Evolutionary conservation across 192 early-diverging fungal species (phyloP), one percentile per base, ranked within the genome.

Genomic region (Obelidium mucronatum): DNA sequence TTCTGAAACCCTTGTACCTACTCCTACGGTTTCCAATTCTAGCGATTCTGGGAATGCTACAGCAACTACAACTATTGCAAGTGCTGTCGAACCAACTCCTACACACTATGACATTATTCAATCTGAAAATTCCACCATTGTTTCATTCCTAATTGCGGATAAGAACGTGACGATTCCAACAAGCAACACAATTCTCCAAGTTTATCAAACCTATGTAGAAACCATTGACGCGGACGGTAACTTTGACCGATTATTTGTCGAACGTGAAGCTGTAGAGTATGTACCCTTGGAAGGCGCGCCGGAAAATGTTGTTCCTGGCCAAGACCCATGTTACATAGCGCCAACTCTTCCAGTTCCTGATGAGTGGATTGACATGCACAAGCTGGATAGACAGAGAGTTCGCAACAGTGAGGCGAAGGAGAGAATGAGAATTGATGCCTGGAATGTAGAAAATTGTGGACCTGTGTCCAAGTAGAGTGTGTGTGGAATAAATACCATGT

Each of bases 391-490:
- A n/a, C 30, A 68, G 8, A 11, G 24, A n/a, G 39, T 68, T 24
- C 30, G 44, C 6, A 68, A 68, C 44, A 51, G 37, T 40, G 66
- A 68, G 39, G 66, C 66, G 6, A 40, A 22, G n/a, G 30, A 13
- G 22, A 17, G 24, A n/a, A 40, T 39, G 48, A 68, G 42, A 30
- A 31, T 68, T 24, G 66, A 68, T 40, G 39, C 22, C 13, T 68
- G 66, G 66, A 68, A 68, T 52, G 44, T 68, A 15, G 42, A 68
- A 17, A 68, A 68, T 28, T 68, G 66, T 51, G 66, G 66, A 13
- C 42, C 42, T n/a, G n/a, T n/a, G n/a, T n/a, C n/a, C n/a, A n/a
- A n/a, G n/a, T n/a, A n/a, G n/a, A n/a, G n/a, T n/a, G n/a, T n/a
- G n/a, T n/a, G n/a, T n/a, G n/a, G n/a, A n/a, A n/a, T n/a, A n/a